Conservation (phyloP, 208 protist genomes). For the Trypanosoma caninum region DNA sequence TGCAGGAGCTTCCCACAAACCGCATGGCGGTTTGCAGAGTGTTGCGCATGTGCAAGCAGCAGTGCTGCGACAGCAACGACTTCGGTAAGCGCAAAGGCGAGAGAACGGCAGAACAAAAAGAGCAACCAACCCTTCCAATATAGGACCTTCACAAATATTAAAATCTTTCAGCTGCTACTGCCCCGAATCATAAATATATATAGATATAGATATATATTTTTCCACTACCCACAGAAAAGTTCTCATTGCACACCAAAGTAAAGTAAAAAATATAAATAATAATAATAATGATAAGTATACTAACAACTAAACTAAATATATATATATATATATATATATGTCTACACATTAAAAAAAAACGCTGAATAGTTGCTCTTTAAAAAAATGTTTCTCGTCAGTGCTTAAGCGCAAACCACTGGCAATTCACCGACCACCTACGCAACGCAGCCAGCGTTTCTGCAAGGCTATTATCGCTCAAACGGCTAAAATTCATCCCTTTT, state of each 20-base stretch:
- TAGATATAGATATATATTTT: background rate
- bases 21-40: slow-evolving; percentile 12
- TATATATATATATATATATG: background rate
- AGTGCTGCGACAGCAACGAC: background rate
- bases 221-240: background rate
- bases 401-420: slow-evolving; percentile 26
- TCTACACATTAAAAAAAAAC: background rate
- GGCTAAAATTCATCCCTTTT: slow-evolving; percentile 36
- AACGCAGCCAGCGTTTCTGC: slow-evolving; percentile 23
- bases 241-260: too few species aligned
- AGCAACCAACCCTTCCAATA: too few species aligned
- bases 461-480: slow-evolving; percentile 23
- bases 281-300: background rate
- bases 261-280: background rate
- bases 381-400: background rate
- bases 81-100: background rate
- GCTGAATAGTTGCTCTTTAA: background rate
- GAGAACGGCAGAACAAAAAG: too few species aligned
- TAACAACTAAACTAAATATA: background rate
- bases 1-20: slow-evolving; percentile 8
- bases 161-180: background rate
- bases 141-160: too few species aligned
- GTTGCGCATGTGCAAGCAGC: background rate
- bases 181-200: background rate
- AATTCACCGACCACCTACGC: slow-evolving; percentile 33